Evolutionary conservation across 2,329 filamentous ascomycete genomes (phyloP).

Genomic region (Corynespora cassiicola): DNA sequence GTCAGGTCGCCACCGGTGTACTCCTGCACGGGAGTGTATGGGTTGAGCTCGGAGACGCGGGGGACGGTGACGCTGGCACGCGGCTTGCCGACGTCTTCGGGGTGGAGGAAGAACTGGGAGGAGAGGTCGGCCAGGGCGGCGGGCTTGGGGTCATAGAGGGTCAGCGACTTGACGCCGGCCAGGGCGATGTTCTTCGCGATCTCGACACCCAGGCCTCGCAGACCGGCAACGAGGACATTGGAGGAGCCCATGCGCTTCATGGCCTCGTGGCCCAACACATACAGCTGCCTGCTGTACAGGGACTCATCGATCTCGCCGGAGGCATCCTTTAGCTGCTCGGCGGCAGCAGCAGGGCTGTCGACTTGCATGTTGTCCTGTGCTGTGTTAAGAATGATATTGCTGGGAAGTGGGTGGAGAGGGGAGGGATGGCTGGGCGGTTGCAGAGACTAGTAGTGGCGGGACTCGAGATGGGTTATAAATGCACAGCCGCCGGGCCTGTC

Average conservation of each 20-base stretch:
- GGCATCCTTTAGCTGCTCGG: slow-evolving; percentile 64
- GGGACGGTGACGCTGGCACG: slow-evolving; percentile 87
- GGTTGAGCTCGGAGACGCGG: slow-evolving; percentile 91
- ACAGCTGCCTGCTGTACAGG: slow-evolving; percentile 72
- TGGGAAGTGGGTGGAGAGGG: background rate
- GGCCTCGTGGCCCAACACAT: slow-evolving; percentile 77
- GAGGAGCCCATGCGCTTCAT: slow-evolving; percentile 99
- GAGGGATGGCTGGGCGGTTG: slow-evolving; percentile 1
- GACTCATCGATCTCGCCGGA: slow-evolving; percentile 70
- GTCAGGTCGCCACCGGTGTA: slow-evolving; percentile 71
- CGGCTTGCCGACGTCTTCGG: slow-evolving; percentile 88
- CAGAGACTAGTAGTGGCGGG: slow-evolving; percentile 14
- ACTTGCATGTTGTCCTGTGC: slow-evolving; percentile 67
- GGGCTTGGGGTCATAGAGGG: slow-evolving; percentile 87
- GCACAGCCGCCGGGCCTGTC: slow-evolving; percentile 26
- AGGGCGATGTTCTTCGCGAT: slow-evolving; percentile 99
- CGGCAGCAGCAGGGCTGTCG: slow-evolving; percentile 63
- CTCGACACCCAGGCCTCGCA: slow-evolving; percentile 95
- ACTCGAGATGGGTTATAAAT: slow-evolving; percentile 28
- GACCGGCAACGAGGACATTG: slow-evolving; percentile 87
- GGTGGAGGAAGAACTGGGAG: slow-evolving; percentile 93
- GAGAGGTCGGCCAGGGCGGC: slow-evolving; percentile 88
- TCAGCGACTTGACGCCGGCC: slow-evolving; percentile 96
- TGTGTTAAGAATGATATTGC: slow-evolving; percentile 6
- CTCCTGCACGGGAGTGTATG: slow-evolving; percentile 89